Evolutionary conservation across 805 yeast genomes (phyloP), one percentile per base, ranked within the genome.

Genomic region (Millerozyma acaciae): DNA sequence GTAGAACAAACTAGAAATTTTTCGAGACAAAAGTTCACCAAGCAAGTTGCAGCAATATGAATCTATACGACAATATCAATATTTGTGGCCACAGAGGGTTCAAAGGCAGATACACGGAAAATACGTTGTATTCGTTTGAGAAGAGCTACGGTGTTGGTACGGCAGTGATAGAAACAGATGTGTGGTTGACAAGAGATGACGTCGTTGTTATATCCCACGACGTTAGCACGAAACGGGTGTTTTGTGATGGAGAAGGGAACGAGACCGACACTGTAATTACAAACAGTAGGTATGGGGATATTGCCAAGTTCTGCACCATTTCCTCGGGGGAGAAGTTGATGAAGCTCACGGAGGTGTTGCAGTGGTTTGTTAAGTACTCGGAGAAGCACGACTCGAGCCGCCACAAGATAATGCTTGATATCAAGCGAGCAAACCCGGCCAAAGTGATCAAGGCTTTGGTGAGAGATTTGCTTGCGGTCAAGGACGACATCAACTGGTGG

Each of bases 81-180:
- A n/a, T 23, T n/a, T 28, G 32, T 5, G 73, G 73, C 30, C 73
- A 66, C 38, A 53, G 73, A 31, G 73, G 73, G 0, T 66, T 59
- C 45, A 66, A 66, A 38, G 67, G 56, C 22, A 47, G 54, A 28
- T 60, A 55, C 35, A 53, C 67, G 4, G 73, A 66, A 41, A 66
- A 66, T 42, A 63, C 71, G 7, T 15, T 66, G 13, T 13, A 31
- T 5, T 70, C 70, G 6, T 66, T 66, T 41, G 43, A 45, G 13
- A 50, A 58, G 30, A 64, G 71, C 37, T 64, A 38, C 38, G 51
- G 50, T 10, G 30, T 60, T 13, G 71, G 70, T 5, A 71, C 69
- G 22, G 53, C 60, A 16, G 43, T 48, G 6, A 49, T 66, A 26
- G 73, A 66, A 35, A 66, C 73, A n/a, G 73, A 66, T 42, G 48